Base-by-base conservation (phyloP, 1,284 basidiomycete species). In the Malassezia restricta region DNA sequence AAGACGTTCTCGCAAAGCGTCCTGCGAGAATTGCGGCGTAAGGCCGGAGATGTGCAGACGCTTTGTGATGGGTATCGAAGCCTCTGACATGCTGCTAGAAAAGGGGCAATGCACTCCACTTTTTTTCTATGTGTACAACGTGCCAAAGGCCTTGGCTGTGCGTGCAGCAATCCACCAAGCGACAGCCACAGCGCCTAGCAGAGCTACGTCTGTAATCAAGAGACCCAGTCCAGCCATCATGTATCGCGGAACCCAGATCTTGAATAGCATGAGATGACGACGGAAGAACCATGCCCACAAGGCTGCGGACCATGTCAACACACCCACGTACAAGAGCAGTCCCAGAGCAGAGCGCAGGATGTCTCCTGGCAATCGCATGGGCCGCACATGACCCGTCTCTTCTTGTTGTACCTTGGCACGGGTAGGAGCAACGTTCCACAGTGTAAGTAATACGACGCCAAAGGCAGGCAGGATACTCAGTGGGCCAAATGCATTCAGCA, bases 201-300 rank as follows among this genome's bases (percentile, higher is more conserved):
- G 49, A 5, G 71, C 73, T 1, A 78, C 11, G 62, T 80, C 78
- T 5, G 77, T 74, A 0, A 74, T 59, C 6, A 80, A 50, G 29
- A 78, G 59, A 11, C 70, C 71, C 3, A 77, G 68, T 0, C 79
- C 85, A 0, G 81, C 84, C 12, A 81, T 73, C 83, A 95, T 91
- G 71, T 91, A 92, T 54, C 91, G 77, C 46, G 94, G 94, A 29
- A 90, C 90, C 71, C 96, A 98, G 5, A 95, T 84, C 75, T 96
- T 96, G 89, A 92, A 99, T 33, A 96, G 89, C 91, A 98, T 96
- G 61, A 98, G 74, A 74, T 99, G 94, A 38, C 92, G 74, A 51
- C 89, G 75, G 49, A 96, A 77, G 67, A 82, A 80, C 3, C 85
- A 84, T 0, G 88, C 83, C 54, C 83, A 84, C 5, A 82, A 73